Base-by-base conservation (phyloP, 2,329 filamentous ascomycete genomes). In the Aspergillaceae sp. region DNA sequence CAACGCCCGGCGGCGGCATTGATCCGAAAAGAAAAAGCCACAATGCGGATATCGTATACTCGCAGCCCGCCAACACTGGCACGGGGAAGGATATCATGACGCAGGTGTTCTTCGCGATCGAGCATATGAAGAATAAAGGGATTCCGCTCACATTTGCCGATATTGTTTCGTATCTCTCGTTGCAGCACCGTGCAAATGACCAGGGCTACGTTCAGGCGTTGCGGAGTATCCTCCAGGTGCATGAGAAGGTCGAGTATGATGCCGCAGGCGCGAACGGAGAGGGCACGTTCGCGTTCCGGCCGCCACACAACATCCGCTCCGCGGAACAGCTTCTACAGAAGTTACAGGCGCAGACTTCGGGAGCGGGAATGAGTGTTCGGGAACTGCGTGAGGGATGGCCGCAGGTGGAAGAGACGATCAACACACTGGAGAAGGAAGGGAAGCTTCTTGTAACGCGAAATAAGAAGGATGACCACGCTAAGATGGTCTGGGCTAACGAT, bases 361-460 rank as follows among this genome's bases (percentile, higher is more conserved):
- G 87, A 1, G 82, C 84, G 53, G 88, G 87, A 8, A 79, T 97
- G 45, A 77, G 77, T 34, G 87, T 97, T 51, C 89, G 88, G 65
- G 89, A 96, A 58, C 78, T 98, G 51, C 94, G 95, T 69, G 92
- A 98, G 64, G 92, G 92, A 52, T 98, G 92, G 92, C 82, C 84
- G 27, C 83, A 84, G 57, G 94, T 88, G 60, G 82, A 90, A 50
- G 79, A 84, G 19, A 79, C 85, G 7, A 85, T 98, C 63, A 79
- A 85, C 51, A 75, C 79, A 55, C 76, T 98, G 43, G 91, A 96
- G 71, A 70, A 69, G 36, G 79, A 86, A 63, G 84, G 90, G 60
- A 84, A 84, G 65, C 76, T 97, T 40, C 76, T 97, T 33, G 87
- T 96, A 4, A 86, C 87, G 26, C 81, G 90, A 50, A 90, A 90